Percentiles rank a stretch among this genome's conserved stretches.
Conservation (phyloP, 169 alveolate genomes). For the Eimeria sp. region DNA sequence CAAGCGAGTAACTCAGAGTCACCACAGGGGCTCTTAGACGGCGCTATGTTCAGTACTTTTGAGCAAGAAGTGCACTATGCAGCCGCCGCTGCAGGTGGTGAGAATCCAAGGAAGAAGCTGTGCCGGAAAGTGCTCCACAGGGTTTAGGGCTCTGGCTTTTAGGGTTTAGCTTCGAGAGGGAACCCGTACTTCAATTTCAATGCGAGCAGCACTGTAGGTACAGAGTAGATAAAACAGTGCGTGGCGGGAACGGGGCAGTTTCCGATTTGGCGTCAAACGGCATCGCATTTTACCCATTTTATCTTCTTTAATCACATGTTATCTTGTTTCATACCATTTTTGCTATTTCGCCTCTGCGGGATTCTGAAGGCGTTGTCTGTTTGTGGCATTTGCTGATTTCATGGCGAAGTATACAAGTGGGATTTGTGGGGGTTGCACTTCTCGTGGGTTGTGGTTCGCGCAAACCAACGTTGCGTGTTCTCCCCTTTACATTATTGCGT, state of each 20-base stretch:
- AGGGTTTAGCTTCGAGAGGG: background rate
- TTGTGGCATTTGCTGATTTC: too few relatives aligned
- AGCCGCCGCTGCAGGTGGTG: background rate
- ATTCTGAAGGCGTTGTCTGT: background rate
- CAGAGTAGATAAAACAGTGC: background rate
- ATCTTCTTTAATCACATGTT: background rate
- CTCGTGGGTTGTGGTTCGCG: background rate
- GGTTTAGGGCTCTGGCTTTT: background rate
- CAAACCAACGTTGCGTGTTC: background rate
- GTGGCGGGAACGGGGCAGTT: background rate
- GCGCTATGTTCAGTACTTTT: background rate
- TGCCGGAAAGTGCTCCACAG: background rate
- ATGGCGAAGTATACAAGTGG: background rate
- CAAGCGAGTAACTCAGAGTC: background rate
- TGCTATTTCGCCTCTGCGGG: background rate
- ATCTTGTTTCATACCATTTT: background rate
- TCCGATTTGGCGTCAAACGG: background rate
- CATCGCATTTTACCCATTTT: background rate
- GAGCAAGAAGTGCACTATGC: background rate
- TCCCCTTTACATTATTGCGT: background rate
- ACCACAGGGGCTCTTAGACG: background rate
- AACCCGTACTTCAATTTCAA: background rate
- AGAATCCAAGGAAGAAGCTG: constrained; percentile 2
- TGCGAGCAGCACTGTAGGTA: background rate
- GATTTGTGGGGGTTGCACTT: too few relatives aligned